A percentile compares a stretch with the other conserved stretches of the same genome.
Conservation (phyloP, 768 basidiomycete species). For the Fistulinella prunicolor region DNA sequence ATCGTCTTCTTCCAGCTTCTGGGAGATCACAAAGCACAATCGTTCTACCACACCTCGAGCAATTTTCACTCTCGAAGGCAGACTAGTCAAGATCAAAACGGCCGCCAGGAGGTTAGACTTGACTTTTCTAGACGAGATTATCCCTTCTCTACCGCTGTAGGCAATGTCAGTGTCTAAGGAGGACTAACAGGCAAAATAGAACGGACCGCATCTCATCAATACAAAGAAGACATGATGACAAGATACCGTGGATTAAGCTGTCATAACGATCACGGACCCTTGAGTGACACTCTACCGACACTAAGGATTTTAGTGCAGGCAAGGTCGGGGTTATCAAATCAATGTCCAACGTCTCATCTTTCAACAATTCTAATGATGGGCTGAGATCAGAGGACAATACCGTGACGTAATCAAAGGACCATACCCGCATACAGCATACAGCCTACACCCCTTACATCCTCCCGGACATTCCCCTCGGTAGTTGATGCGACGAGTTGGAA, state of each 20-base stretch:
- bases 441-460: constrained; percentile 77
- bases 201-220: constrained; percentile 89
- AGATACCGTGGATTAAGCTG: constrained; percentile 67
- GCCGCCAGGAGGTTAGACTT: constrained; percentile 88
- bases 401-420: background rate
- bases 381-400: background rate
- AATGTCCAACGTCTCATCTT: constrained; percentile 77
- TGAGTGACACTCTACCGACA: constrained; percentile 47
- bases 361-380: constrained; percentile 60
- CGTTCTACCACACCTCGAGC: constrained; percentile 79
- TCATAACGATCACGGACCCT: constrained; percentile 52
- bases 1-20: constrained; percentile 66
- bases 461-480: constrained; percentile 53
- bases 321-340: constrained; percentile 82
- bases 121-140: constrained; percentile 74
- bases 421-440: constrained; percentile 77
- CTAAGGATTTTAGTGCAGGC: constrained; percentile 71
- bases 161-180: constrained; percentile 4
- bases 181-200: constrained; percentile 3
- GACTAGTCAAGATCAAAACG: constrained; percentile 79
- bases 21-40: constrained; percentile 77
- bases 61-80: constrained; percentile 64
- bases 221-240: constrained; percentile 83
- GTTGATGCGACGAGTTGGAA: constrained; percentile 58
- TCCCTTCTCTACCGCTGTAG: constrained; percentile 73